Evolutionary conservation across 257 asterid genomes (phyloP), one percentile per base, ranked within the genome.

Genomic region (Rehmannia glutinosa): DNA sequence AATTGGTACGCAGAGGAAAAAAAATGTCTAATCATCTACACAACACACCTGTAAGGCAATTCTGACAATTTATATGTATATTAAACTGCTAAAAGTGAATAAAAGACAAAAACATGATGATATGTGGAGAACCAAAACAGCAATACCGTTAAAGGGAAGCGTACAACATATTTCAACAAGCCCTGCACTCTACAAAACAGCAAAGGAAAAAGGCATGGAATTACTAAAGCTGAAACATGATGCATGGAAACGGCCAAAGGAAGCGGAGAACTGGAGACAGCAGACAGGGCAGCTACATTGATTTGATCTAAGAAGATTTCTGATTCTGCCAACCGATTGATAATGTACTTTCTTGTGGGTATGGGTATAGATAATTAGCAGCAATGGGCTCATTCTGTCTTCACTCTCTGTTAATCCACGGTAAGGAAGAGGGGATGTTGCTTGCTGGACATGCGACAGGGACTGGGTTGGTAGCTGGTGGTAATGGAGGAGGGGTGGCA

Each of bases 221-320:
- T 35, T 21, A 15, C 25, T 20, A 41, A n/a, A 20, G 70, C 62
- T 54, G 47, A 61, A 5, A 45, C 3, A 24, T 41, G n/a, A n/a
- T n/a, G n/a, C n/a, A n/a, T 49, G 20, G 54, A 43, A 67, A 74
- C 32, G 47, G 42, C 46, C 51, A 19, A 25, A 49, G 57, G 52
- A 46, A 32, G 54, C 32, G 21, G 30, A 17, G 20, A 65, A 56
- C 68, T 56, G 28, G 28, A 23, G 12, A 64, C 28, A 47, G 27
- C 35, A 43, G 27, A 47, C 54, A 47, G 15, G 27, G 54, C 17
- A 19, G 54, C 25, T 47, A 17, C 24, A 73, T 38, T 28, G 42
- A 28, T 13, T 49, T 33, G 30, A 23, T 23, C 72, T 2, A 13
- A 12, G 11, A 39, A 55, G 36, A n/a, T 10, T 4, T 45, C 41